phyloP scores from a whole-genome alignment of 495 filamentous ascomycete genomes.

The Daldinia caldariorum region DNA sequence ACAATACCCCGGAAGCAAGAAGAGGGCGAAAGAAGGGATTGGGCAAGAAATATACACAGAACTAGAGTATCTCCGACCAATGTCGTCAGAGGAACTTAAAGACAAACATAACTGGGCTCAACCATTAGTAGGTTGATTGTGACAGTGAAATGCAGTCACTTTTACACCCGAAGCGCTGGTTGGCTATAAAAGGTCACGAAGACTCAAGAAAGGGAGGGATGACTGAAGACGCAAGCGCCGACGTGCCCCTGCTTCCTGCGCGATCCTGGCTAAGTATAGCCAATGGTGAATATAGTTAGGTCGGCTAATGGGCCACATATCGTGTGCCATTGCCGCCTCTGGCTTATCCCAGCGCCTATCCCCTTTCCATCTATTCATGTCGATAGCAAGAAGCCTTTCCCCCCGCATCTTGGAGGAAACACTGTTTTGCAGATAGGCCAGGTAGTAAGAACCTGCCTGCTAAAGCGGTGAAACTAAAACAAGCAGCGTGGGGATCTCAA shows the following conservation, averaged over 20 bases:
- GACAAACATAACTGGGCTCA: constrained; percentile 21
- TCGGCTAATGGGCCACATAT: constrained; percentile 46
- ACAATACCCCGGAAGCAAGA: constrained; percentile 36
- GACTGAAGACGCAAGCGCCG: constrained; percentile 49
- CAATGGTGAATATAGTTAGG: constrained; percentile 40
- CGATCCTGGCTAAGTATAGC: constrained; percentile 42
- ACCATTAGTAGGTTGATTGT: constrained; percentile 30
- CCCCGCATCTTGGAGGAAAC: constrained; percentile 42
- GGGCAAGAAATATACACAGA: constrained; percentile 41
- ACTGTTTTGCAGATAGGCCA: constrained; percentile 6
- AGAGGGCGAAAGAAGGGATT: constrained; percentile 43
- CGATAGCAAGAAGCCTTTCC: background rate
- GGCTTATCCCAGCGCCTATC: constrained; percentile 41
- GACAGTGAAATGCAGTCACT: constrained; percentile 38
- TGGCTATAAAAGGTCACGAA: constrained; percentile 50
- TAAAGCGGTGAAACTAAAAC: constrained; percentile 35
- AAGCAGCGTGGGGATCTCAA: background rate
- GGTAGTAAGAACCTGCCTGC: background rate
- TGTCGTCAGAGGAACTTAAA: constrained; percentile 50
- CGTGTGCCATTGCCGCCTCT: constrained; percentile 39
- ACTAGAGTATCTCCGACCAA: constrained; percentile 24
- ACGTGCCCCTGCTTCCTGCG: constrained; percentile 40
- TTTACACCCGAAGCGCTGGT: constrained; percentile 39
- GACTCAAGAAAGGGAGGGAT: constrained; percentile 43
- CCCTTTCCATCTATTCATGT: background rate